Percentiles rank a stretch among this genome's conserved stretches.
Evolutionary conservation across 768 basidiomycete species (phyloP).

Genomic region (Boletus rex-veris): DNA sequence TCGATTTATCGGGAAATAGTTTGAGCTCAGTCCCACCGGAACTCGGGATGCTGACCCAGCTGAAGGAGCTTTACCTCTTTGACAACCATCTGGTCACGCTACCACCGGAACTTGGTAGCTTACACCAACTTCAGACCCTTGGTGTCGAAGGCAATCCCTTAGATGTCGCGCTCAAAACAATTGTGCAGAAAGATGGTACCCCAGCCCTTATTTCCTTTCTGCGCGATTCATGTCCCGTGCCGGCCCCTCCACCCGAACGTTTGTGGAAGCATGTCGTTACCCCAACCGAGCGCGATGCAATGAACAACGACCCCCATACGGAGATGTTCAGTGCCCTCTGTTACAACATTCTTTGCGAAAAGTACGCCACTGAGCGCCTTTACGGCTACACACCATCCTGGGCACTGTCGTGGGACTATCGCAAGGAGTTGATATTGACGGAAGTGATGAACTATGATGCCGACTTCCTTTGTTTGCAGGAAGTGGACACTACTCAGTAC

Average conservation of each 20-base stretch:
- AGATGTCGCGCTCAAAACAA: slow-evolving; percentile 66
- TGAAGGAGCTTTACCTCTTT: slow-evolving; percentile 92
- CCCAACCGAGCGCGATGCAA: slow-evolving; percentile 54
- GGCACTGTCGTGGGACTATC: slow-evolving; percentile 95
- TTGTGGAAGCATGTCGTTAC: slow-evolving; percentile 66
- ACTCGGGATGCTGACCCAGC: slow-evolving; percentile 81
- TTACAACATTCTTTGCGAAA: slow-evolving; percentile 95
- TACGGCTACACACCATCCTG: slow-evolving; percentile 97
- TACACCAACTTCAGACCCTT: slow-evolving; percentile 89
- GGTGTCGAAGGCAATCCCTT: slow-evolving; percentile 98
- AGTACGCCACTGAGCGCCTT: slow-evolving; percentile 79
- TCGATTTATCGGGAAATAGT: slow-evolving; percentile 90
- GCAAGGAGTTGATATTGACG: slow-evolving; percentile 81
- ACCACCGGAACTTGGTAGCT: slow-evolving; percentile 81
- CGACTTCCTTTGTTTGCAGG: slow-evolving; percentile 93
- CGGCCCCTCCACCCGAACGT: slow-evolving; percentile 76
- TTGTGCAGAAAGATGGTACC: slow-evolving; percentile 96
- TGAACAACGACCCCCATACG: slow-evolving; percentile 56
- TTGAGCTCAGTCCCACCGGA: slow-evolving; percentile 77
- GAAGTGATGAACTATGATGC: slow-evolving; percentile 79
- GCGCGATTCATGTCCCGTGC: slow-evolving; percentile 89
- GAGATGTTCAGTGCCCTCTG: slow-evolving; percentile 81
- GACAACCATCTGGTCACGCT: slow-evolving; percentile 90
- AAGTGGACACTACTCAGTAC: slow-evolving; percentile 90
- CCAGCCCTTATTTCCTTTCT: slow-evolving; percentile 81